Percentiles rank a stretch among this genome's conserved stretches.
Conservation (phyloP, 148 eudicot genomes). For the Silene latifolia region DNA sequence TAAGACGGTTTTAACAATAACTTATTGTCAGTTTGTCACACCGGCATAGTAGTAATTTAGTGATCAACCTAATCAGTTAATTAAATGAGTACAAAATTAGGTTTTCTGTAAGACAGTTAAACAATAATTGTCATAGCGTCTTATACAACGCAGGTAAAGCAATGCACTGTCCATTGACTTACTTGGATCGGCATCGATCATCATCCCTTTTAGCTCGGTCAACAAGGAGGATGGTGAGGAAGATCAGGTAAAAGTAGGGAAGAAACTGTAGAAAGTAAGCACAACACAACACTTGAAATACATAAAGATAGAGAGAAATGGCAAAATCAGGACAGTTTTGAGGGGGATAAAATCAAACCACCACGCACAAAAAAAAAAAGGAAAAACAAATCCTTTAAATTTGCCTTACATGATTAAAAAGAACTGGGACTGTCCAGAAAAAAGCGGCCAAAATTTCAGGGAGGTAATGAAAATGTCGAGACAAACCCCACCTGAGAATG, state of each 20-base stretch:
- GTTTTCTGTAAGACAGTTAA: background rate
- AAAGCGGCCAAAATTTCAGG: conserved; percentile 91
- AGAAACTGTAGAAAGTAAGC: conserved; percentile 53
- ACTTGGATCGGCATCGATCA: conserved; percentile 88
- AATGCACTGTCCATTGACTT: conserved; percentile 31
- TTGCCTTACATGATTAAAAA: conserved; percentile 72
- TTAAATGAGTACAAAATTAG: background rate
- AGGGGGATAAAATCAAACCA: background rate
- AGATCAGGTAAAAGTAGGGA: conserved; percentile 87
- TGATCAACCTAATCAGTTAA: background rate
- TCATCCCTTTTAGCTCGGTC: conserved; percentile 96
- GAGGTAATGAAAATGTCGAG: conserved; percentile 95
- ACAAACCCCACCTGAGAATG: conserved; percentile 82
- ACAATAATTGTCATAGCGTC: background rate
- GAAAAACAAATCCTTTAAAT: background rate
- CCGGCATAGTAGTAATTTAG: background rate
- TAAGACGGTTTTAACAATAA: too few relatives aligned
- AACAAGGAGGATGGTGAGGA: conserved; percentile 77
- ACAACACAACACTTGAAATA: background rate
- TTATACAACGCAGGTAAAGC: background rate
- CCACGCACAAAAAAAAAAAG: too few relatives aligned
- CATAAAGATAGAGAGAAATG: background rate
- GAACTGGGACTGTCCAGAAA: conserved; percentile 96
- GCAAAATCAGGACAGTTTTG: background rate
- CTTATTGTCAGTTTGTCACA: too few relatives aligned